Evolutionary conservation across 148 eudicot genomes (phyloP).

Genomic region (Diospyros kaki): DNA sequence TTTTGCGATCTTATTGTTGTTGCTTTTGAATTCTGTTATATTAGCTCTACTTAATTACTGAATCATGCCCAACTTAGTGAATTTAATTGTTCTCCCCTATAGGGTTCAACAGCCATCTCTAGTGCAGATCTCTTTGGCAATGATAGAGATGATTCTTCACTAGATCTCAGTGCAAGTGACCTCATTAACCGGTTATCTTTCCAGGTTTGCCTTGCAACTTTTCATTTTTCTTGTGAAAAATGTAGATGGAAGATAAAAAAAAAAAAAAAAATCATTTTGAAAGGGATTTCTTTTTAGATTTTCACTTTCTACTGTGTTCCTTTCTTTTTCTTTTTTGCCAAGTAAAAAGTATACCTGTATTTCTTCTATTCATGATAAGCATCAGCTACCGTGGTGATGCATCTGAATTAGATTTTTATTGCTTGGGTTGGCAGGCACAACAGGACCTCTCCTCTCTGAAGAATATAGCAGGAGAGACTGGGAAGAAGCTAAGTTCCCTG

Average conservation of each 20-base stretch:
- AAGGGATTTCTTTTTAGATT: not conserved
- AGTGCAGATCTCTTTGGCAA: slow-evolving; percentile 96
- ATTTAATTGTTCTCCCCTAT: not conserved
- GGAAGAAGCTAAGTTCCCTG: slow-evolving; percentile 76
- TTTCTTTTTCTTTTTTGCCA: too few species aligned
- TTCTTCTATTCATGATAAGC: too few species aligned
- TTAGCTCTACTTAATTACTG: not conserved
- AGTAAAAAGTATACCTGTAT: too few species aligned
- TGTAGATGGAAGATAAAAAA: not conserved
- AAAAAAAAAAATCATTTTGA: not conserved
- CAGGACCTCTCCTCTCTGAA: slow-evolving; percentile 90
- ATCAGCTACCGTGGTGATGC: too few species aligned
- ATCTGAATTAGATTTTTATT: not conserved
- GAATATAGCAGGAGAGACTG: slow-evolving; percentile 96
- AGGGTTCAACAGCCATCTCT: slow-evolving; percentile 91
- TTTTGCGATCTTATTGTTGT: too few species aligned
- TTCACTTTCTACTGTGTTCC: not conserved
- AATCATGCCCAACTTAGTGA: not conserved
- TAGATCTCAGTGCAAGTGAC: slow-evolving; percentile 77
- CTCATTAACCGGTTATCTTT: slow-evolving; percentile 81
- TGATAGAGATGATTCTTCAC: slow-evolving; percentile 27
- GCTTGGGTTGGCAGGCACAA: slow-evolving; percentile 54
- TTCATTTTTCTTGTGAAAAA: not conserved
- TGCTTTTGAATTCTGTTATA: too few species aligned
- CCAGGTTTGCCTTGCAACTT: slow-evolving; percentile 48